Evolutionary conservation across 352 stramenopile genomes (phyloP).

Genomic region (Blastocystis sp.): DNA sequence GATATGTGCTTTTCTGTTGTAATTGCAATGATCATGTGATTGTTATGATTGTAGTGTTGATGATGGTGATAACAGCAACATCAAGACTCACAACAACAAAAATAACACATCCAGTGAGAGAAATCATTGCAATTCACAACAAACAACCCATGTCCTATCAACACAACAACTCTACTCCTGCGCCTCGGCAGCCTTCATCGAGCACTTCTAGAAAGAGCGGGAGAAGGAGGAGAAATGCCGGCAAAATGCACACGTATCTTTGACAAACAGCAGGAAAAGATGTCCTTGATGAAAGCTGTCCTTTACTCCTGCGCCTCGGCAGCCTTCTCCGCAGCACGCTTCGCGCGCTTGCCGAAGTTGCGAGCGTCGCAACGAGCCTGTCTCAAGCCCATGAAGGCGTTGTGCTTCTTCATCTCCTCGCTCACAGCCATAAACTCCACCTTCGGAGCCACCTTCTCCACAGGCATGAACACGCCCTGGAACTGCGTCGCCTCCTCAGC

Average conservation of each 20-base stretch:
- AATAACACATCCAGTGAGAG: not conserved
- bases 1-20: not conserved
- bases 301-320: no score
- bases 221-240: conserved; percentile 78
- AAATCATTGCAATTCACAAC: not conserved
- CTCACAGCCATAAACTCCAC: no score
- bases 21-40: not conserved
- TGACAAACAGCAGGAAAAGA: not conserved
- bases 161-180: conserved; percentile 11
- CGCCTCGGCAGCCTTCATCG: conserved; percentile 62
- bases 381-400: no score
- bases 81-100: not conserved
- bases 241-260: conserved; percentile 73
- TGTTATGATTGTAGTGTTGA: not conserved
- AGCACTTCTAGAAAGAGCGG: conserved; percentile 72
- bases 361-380: no score
- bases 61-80: not conserved
- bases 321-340: no score
- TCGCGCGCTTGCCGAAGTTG: no score
- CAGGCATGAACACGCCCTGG: no score
- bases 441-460: no score
- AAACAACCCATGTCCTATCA: not conserved
- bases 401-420: no score
- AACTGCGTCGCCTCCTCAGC: no score
- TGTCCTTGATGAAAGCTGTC: no score